Conservation (phyloP, 2,329 filamentous ascomycete species). For the Zalaria sp. region DNA sequence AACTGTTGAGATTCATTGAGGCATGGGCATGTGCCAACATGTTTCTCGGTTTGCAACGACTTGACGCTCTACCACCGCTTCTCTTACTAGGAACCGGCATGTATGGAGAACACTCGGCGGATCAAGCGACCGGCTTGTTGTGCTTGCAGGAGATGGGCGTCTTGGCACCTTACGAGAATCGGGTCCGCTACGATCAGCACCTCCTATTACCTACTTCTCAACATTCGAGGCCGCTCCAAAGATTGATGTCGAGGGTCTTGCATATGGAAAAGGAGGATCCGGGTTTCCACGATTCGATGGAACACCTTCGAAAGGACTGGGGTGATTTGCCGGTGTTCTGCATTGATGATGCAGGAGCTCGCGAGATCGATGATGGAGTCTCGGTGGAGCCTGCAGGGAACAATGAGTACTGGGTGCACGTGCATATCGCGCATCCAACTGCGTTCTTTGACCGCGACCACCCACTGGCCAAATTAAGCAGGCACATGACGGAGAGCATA, state of each 20-base stretch:
- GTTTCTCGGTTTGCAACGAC: slow-evolving; percentile 37
- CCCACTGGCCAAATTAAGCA: slow-evolving; percentile 45
- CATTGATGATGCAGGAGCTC: slow-evolving; percentile 52
- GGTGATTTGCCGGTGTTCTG: slow-evolving; percentile 50
- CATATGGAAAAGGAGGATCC: slow-evolving; percentile 13
- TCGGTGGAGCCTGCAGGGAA: slow-evolving; percentile 43
- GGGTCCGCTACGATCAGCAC: slow-evolving; percentile 43
- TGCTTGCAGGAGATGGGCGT: slow-evolving; percentile 67
- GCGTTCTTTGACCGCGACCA: slow-evolving; percentile 50
- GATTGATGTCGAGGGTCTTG: slow-evolving; percentile 20
- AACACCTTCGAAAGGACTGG: slow-evolving; percentile 45
- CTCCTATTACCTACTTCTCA: slow-evolving; percentile 37
- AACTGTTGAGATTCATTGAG: slow-evolving; percentile 55
- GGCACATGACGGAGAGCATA: slow-evolving; percentile 40
- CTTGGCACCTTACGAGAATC: slow-evolving; percentile 57
- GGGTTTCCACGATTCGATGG: slow-evolving; percentile 39
- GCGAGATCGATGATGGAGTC: slow-evolving; percentile 67
- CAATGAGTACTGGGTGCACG: slow-evolving; percentile 55
- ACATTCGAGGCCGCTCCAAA: slow-evolving; percentile 27
- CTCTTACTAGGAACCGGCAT: slow-evolving; percentile 48
- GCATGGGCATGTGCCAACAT: slow-evolving; percentile 47
- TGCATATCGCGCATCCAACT: slow-evolving; percentile 67
- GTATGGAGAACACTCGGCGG: slow-evolving; percentile 42
- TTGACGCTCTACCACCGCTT: slow-evolving; percentile 48
- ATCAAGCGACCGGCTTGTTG: slow-evolving; percentile 38